Evolutionary conservation across 306 rosid genomes (phyloP).

Genomic region (Gastrolobium villosum): DNA sequence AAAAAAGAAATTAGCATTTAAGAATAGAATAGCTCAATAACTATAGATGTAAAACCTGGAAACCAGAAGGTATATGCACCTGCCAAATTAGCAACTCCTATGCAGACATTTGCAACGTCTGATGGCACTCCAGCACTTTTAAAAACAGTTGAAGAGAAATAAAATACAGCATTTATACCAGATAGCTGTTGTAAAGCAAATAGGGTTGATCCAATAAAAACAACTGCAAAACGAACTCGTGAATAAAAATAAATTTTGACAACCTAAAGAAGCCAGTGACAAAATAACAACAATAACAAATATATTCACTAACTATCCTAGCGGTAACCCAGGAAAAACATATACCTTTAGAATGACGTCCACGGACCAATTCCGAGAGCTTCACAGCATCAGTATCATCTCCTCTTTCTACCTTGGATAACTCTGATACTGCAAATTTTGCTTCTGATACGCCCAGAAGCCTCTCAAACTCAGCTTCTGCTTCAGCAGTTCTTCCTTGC

Average conservation of each 20-base stretch:
- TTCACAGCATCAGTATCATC: constrained; percentile 77
- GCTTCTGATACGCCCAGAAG: constrained; percentile 90
- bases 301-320: constrained; percentile 1
- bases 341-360: constrained; percentile 89
- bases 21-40: constrained; percentile 37
- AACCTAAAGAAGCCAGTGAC: constrained; percentile 44
- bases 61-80: constrained; percentile 60
- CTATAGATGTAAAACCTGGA: constrained; percentile 23
- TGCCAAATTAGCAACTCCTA: constrained; percentile 84
- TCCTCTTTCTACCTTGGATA: constrained; percentile 79
- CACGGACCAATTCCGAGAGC: constrained; percentile 81
- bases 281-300: constrained; percentile 31
- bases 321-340: constrained; percentile 32
- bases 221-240: constrained; percentile 94
- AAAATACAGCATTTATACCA: constrained; percentile 98
- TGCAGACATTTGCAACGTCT: constrained; percentile 80
- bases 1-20: constrained; percentile 35
- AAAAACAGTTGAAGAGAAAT: constrained; percentile 98
- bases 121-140: constrained; percentile 95
- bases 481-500: constrained; percentile 94
- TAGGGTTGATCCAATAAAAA: constrained; percentile 98
- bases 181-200: constrained; percentile 99
- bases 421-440: constrained; percentile 82
- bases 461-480: constrained; percentile 87
- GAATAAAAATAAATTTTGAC: constrained; percentile 66